These are phyloP conservation scores for Abrus pulchellus DNA, from an alignment of 306 rosid genomes.

Conservation along the genomic window DNA sequence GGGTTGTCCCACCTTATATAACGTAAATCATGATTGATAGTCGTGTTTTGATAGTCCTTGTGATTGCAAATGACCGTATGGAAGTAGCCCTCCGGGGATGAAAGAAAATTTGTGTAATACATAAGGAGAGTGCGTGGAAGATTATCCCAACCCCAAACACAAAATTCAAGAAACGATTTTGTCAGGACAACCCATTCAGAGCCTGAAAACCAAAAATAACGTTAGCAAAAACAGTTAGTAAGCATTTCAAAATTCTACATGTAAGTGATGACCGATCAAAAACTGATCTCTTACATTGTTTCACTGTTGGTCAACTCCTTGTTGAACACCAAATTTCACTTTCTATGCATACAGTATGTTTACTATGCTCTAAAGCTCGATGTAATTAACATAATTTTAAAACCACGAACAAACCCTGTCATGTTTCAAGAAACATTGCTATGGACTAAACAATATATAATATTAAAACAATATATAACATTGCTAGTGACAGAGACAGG, in stretches of 20 bases:
- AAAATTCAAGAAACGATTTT: slow-evolving; percentile 76
- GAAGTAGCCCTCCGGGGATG: slow-evolving; percentile 91
- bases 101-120: slow-evolving; percentile 83
- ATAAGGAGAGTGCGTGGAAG: slow-evolving; percentile 91
- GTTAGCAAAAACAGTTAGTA: not conserved
- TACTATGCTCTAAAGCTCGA: not conserved
- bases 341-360: not conserved
- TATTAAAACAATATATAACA: no score
- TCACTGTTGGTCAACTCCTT: not conserved
- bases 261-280: not conserved
- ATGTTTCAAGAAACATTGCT: slow-evolving; percentile 3
- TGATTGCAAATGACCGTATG: slow-evolving; percentile 90
- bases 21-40: slow-evolving; percentile 81
- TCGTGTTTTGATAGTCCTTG: slow-evolving; percentile 92
- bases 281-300: not conserved
- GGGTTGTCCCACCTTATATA: slow-evolving; percentile 79
- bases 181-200: slow-evolving; percentile 80
- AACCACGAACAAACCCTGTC: not conserved
- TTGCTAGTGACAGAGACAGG: no score
- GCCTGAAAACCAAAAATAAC: slow-evolving; percentile 59
- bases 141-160: slow-evolving; percentile 93
- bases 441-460: not conserved
- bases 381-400: not conserved
- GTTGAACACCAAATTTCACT: not conserved
- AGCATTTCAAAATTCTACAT: slow-evolving; percentile 3